These are phyloP conservation scores for Aristolochia californica DNA, from an alignment of 164 flowering plant species.

Conservation along the genomic window DNA sequence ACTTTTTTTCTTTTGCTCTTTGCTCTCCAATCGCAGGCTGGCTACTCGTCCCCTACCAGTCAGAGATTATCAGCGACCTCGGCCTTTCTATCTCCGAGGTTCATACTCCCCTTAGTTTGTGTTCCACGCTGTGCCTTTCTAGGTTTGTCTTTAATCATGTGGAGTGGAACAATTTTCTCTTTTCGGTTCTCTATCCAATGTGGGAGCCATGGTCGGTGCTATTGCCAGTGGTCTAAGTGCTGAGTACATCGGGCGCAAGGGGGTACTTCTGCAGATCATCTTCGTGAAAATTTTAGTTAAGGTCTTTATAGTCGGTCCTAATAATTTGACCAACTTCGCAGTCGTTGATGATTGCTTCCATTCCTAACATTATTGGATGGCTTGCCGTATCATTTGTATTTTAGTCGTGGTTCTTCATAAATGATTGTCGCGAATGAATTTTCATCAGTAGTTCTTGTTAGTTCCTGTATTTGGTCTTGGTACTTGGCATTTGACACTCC, in stretches of 20 bases:
- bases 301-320: not conserved
- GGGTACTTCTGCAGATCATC: constrained; percentile 23
- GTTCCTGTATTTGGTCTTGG: no score
- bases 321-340: constrained; percentile 12
- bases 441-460: no score
- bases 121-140: not conserved
- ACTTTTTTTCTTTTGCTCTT: not conserved
- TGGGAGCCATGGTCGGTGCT: constrained; percentile 84
- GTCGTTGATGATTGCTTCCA: constrained; percentile 69
- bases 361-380: constrained; percentile 84
- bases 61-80: constrained; percentile 40
- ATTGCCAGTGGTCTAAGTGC: constrained; percentile 66
- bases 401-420: not conserved
- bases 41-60: constrained; percentile 70
- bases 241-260: constrained; percentile 61
- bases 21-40: constrained; percentile 24
- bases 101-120: not conserved
- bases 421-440: not conserved
- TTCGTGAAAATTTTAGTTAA: not conserved
- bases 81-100: constrained; percentile 51
- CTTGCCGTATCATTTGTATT: constrained; percentile 63
- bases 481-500: no score
- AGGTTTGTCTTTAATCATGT: not conserved
- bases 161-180: constrained; percentile 35
- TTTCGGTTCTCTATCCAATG: constrained; percentile 60